Conservation (phyloP, 371 early-diverging fungal species). For the Paraphysoderma sedebokerense region DNA sequence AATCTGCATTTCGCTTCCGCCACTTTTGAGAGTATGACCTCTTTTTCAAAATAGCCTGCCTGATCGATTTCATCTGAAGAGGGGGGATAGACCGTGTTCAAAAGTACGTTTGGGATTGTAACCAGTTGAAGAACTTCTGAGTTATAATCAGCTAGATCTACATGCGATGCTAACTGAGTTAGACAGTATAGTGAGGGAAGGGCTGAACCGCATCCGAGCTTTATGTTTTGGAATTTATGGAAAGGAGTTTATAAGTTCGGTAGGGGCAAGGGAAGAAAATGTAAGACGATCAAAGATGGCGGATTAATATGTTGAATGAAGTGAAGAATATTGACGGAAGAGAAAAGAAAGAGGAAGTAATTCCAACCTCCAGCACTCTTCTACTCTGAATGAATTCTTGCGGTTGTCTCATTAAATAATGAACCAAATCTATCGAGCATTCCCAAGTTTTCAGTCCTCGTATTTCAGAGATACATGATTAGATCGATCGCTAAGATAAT, state of each 20-base stretch:
- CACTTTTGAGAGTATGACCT: no score
- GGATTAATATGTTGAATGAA: background rate
- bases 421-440: conserved; percentile 66
- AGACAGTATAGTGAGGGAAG: conserved; percentile 68
- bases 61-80: conserved; percentile 11
- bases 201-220: conserved; percentile 85
- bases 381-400: conserved; percentile 24
- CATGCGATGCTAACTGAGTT: conserved; percentile 16
- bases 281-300: background rate
- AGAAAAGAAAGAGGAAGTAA: background rate
- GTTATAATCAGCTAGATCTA: conserved; percentile 87
- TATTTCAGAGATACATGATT: no score
- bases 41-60: conserved; percentile 5
- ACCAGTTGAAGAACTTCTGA: conserved; percentile 65
- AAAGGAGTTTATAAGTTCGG: background rate
- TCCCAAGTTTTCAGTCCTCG: conserved; percentile 95
- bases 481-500: conserved; percentile 14
- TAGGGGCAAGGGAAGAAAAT: background rate
- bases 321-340: background rate
- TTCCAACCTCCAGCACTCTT: conserved; percentile 39
- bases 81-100: conserved; percentile 43
- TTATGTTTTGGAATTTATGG: conserved; percentile 6
- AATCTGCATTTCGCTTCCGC: conserved; percentile 3
- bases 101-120: conserved; percentile 74
- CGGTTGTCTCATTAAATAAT: conserved; percentile 31